Conservation (phyloP, 768 basidiomycete species). For the Boletus patriciae region DNA sequence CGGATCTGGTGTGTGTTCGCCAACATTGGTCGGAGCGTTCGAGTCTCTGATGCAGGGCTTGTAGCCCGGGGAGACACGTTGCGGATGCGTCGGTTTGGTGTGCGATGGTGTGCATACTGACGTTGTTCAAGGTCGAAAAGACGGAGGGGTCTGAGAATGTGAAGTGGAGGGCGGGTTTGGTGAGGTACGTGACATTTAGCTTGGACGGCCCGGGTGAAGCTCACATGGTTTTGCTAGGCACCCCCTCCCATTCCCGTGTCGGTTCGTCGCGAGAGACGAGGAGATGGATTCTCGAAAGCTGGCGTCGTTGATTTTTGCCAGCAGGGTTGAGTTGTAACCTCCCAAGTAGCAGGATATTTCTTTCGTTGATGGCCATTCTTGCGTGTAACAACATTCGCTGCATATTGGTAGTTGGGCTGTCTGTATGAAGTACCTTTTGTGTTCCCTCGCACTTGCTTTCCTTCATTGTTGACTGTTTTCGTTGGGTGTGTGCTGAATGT, state of each 20-base stretch:
- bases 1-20: constrained; percentile 17
- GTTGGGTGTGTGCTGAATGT: too few relatives aligned
- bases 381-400: too few relatives aligned
- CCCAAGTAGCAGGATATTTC: too few relatives aligned
- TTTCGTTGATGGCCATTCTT: too few relatives aligned
- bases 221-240: not conserved
- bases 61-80: constrained; percentile 22
- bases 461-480: too few relatives aligned
- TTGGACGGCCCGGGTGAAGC: too few relatives aligned
- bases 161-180: constrained; percentile 18
- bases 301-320: not conserved
- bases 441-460: too few relatives aligned
- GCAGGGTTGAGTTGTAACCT: too few relatives aligned
- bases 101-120: constrained; percentile 20
- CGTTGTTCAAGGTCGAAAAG: constrained; percentile 12
- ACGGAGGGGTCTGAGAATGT: constrained; percentile 17
- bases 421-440: too few relatives aligned
- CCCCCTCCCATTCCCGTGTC: not conserved
- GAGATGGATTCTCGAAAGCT: constrained; percentile 16
- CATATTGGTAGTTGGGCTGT: too few relatives aligned
- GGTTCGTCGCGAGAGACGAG: constrained; percentile 13
- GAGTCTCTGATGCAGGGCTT: not conserved
- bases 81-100: constrained; percentile 25
- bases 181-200: not conserved
- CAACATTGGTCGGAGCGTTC: not conserved